Conservation (phyloP, 495 filamentous ascomycete genomes). For the Penicillium coffeae region DNA sequence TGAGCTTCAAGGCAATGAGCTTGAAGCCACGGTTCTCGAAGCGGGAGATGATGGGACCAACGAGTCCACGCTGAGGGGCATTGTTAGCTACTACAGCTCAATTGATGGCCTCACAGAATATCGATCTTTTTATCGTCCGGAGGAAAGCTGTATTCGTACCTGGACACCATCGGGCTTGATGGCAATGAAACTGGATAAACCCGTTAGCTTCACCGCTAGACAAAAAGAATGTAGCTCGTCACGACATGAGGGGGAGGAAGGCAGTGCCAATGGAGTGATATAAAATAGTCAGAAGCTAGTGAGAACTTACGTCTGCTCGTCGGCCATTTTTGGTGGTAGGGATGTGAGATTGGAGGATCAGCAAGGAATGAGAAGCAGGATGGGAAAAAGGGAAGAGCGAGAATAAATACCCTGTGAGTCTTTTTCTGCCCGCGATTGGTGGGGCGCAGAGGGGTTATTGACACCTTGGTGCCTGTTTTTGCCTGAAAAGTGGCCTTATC, state of each 20-base stretch:
- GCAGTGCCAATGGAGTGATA: slow-evolving; percentile 7
- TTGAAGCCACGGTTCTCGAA: slow-evolving; percentile 98
- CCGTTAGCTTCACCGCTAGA: slow-evolving; percentile 45
- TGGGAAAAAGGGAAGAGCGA: slow-evolving; percentile 28
- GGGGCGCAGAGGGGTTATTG: slow-evolving; percentile 22
- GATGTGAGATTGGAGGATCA: slow-evolving; percentile 25
- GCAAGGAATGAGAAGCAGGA: slow-evolving; percentile 27
- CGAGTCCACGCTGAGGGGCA: slow-evolving; percentile 74
- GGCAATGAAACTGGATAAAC: slow-evolving; percentile 80
- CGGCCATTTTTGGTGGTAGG: slow-evolving; percentile 65
- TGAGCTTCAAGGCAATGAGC: slow-evolving; percentile 95
- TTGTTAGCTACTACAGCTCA: slow-evolving; percentile 19
- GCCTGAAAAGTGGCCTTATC: slow-evolving; percentile 16
- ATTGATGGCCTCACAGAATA: slow-evolving; percentile 11
- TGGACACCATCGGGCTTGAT: slow-evolving; percentile 99
- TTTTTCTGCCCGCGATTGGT: slow-evolving; percentile 23
- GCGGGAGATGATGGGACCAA: slow-evolving; percentile 93
- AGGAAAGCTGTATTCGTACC: slow-evolving; percentile 50
- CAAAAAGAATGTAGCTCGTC: slow-evolving; percentile 16
- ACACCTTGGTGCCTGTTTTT: slow-evolving; percentile 3
- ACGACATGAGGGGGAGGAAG: slow-evolving; percentile 19
- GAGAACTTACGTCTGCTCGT: slow-evolving; percentile 86
- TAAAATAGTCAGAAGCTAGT: not conserved
- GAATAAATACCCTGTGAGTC: slow-evolving; percentile 25
- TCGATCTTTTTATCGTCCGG: not conserved